These are phyloP conservation scores for Gillenia trifoliata DNA, from an alignment of 306 rosid genomes.

Conservation along the genomic window DNA sequence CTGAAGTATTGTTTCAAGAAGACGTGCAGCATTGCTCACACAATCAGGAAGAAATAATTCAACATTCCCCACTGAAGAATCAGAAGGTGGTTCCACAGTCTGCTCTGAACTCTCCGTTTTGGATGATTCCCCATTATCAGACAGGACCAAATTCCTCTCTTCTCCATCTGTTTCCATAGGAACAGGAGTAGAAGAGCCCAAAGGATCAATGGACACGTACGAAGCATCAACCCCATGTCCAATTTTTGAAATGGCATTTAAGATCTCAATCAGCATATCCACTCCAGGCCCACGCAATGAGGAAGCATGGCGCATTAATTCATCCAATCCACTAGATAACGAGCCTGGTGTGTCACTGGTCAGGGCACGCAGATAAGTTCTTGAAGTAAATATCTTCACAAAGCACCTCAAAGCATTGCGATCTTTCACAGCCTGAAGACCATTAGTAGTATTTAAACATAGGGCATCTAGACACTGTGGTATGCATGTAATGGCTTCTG, in stretches of 20 bases:
- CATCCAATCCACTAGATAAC: slow-evolving; percentile 91
- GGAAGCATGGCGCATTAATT: slow-evolving; percentile 92
- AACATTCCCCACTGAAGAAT: slow-evolving; percentile 41
- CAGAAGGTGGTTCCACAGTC: slow-evolving; percentile 52
- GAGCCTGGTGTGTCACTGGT: slow-evolving; percentile 78
- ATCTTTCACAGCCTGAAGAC: slow-evolving; percentile 87
- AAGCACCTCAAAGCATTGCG: slow-evolving; percentile 85
- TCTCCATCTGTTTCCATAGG: slow-evolving; percentile 94
- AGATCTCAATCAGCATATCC: slow-evolving; percentile 87
- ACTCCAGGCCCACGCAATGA: slow-evolving; percentile 92
- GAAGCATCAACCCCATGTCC: slow-evolving; percentile 63
- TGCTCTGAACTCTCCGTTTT: slow-evolving; percentile 59
- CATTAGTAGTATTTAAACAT: slow-evolving; percentile 66
- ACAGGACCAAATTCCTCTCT: slow-evolving; percentile 45
- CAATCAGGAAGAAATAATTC: slow-evolving; percentile 83
- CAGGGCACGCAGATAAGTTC: slow-evolving; percentile 72
- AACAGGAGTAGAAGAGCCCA: slow-evolving; percentile 60
- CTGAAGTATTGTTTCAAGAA: slow-evolving; percentile 92
- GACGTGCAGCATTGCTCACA: slow-evolving; percentile 82
- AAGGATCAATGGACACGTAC: slow-evolving; percentile 42
- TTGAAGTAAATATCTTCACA: slow-evolving; percentile 89
- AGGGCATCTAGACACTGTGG: slow-evolving; percentile 97
- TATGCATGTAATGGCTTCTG: slow-evolving; percentile 92
- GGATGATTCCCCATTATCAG: slow-evolving; percentile 53
- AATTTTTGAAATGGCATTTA: slow-evolving; percentile 60